phyloP scores from a whole-genome alignment of 1,284 basidiomycete genomes.

The Rhodotorula sp. region DNA sequence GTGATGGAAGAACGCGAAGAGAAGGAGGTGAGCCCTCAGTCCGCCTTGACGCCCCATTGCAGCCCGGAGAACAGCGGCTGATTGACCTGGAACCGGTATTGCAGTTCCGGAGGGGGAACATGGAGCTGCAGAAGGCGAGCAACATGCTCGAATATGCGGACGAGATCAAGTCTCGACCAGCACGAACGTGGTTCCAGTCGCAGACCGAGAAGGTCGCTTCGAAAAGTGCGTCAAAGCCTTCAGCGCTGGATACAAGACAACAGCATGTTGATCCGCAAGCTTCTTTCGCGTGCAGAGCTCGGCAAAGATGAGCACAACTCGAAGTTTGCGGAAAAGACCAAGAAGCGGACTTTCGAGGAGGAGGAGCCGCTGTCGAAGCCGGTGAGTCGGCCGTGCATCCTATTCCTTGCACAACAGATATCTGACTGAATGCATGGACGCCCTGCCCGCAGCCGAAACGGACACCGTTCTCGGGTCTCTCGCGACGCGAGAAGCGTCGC shows the following conservation, averaged over 20 bases:
- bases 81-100: not conserved
- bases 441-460: conserved; percentile 24
- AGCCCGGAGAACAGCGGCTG: not conserved
- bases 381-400: conserved; percentile 5
- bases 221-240: conserved; percentile 59
- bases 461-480: conserved; percentile 66
- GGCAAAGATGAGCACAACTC: conserved; percentile 38
- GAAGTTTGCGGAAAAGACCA: conserved; percentile 40
- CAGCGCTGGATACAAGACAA: not conserved
- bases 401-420: too few species aligned
- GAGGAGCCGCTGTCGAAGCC: conserved; percentile 25
- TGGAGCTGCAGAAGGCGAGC: conserved; percentile 92
- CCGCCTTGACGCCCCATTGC: too few species aligned
- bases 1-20: conserved; percentile 94
- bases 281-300: conserved; percentile 6
- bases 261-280: not conserved
- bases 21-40: conserved; percentile 63
- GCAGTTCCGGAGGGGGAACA: conserved; percentile 83
- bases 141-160: conserved; percentile 92
- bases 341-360: conserved; percentile 25
- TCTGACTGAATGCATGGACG: not conserved
- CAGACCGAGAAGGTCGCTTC: conserved; percentile 77
- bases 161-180: conserved; percentile 93
- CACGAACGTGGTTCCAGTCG: conserved; percentile 96
- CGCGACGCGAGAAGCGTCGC: conserved; percentile 75